Evolutionary conservation across 768 basidiomycete genomes (phyloP), one percentile per base, ranked within the genome.

Genomic region (Panaeolus papilionaceus): DNA sequence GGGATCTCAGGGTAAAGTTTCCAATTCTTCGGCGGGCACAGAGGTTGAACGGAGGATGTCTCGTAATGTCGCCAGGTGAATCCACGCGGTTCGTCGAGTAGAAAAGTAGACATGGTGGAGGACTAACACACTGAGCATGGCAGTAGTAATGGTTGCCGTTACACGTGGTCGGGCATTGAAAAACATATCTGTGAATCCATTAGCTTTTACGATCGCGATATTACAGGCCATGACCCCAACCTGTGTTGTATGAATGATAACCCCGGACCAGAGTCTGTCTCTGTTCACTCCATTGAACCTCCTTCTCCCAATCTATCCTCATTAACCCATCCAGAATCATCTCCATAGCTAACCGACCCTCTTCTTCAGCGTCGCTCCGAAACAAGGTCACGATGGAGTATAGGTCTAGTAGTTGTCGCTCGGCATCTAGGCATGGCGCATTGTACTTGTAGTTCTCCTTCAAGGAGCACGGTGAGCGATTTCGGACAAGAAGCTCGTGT

Each of bases 61-160:
- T 26, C 67, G 42, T 11, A 73, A 12, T 4, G 75, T 74, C 4
- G 71, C 73, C 0, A 78, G 66, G 0, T 74, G 70, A 1, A 66
- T 61, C 16, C 69, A 62, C 16, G 70, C 71, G 3, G 73, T 75
- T 5, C 69, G 64, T 3, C 70, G 72, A 1, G 75, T 70, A 2
- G 71, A 45, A 61, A 75, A 72, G 42, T 67, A 75, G 2, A 77
- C 66, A 20, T 74, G 64, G 39, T 71, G 63, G 54, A 76, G 51
- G 6, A 76, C 68, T 7, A 74, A 64, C 0, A 70, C 70, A 2
- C 72, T 40, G 14, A 71, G 44, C 7, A 40, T 38, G 12, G 54
- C 66, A 0, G 66, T 47, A 4, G 44, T 64, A 4, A 28, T 7
- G 4, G 61, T 51, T 14, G 61, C 40, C 23, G 66, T 65, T 39